Conservation (phyloP, 2,329 filamentous ascomycete species). For the Fonsecaea pedrosoi region DNA sequence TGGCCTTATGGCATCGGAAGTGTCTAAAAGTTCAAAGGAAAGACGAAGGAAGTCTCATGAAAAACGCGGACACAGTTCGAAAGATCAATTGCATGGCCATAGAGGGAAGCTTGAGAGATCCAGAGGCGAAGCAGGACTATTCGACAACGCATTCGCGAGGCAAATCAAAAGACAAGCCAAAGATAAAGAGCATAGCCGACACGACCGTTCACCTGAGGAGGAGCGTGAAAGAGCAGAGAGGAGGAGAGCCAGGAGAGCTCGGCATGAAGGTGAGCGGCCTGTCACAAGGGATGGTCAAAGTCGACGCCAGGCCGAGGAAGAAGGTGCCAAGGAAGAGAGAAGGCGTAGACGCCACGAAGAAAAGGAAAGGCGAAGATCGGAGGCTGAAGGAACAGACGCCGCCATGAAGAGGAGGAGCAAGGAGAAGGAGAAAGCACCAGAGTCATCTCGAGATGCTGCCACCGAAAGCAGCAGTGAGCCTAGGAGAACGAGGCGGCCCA, state of each 20-base stretch:
- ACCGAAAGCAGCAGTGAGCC: slow-evolving; percentile 12
- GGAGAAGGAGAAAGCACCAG: neutral
- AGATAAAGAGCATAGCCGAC: slow-evolving; percentile 40
- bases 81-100: slow-evolving; percentile 37
- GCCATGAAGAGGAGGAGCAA: too few relatives aligned
- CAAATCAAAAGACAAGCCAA: slow-evolving; percentile 42
- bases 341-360: too few relatives aligned
- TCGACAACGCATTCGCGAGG: slow-evolving; percentile 43
- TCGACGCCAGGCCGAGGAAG: neutral
- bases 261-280: slow-evolving; percentile 21
- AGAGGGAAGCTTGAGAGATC: slow-evolving; percentile 44
- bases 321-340: neutral
- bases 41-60: slow-evolving; percentile 34
- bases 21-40: slow-evolving; percentile 24
- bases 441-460: slow-evolving; percentile 7
- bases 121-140: slow-evolving; percentile 44
- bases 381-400: too few relatives aligned
- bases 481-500: slow-evolving; percentile 27
- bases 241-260: slow-evolving; percentile 33
- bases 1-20: slow-evolving; percentile 16
- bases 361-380: too few relatives aligned
- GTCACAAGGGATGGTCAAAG: slow-evolving; percentile 5
- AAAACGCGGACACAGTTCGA: slow-evolving; percentile 19
- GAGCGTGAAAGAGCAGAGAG: slow-evolving; percentile 26
- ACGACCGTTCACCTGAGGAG: slow-evolving; percentile 35